Percentiles rank a stretch among this genome's conserved stretches.
These are phyloP conservation scores for Lyophyllum atratum DNA, from an alignment of 768 basidiomycete genomes.

Conservation along the genomic window DNA sequence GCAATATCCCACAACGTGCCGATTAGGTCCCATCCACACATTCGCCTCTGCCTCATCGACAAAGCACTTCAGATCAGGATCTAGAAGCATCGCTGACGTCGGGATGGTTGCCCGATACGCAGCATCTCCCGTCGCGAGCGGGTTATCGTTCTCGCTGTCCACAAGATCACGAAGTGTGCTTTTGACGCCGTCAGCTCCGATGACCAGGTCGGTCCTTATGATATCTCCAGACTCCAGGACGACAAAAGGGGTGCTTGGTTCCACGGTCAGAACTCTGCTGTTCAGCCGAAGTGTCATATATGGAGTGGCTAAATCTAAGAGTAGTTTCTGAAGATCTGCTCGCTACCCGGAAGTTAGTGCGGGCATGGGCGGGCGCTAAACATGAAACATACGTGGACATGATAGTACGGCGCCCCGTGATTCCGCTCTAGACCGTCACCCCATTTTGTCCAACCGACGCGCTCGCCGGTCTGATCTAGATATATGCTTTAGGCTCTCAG, in stretches of 20 bases:
- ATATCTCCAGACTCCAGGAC: slow-evolving; percentile 44
- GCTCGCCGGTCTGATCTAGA: slow-evolving; percentile 31
- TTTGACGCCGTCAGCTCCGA: slow-evolving; percentile 54
- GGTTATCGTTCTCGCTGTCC: slow-evolving; percentile 46
- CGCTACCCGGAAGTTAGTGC: slow-evolving; percentile 33
- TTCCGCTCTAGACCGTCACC: slow-evolving; percentile 28
- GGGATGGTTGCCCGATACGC: slow-evolving; percentile 61
- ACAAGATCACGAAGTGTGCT: slow-evolving; percentile 49
- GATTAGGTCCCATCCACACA: slow-evolving; percentile 58
- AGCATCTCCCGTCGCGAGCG: slow-evolving; percentile 60
- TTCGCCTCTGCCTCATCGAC: slow-evolving; percentile 55
- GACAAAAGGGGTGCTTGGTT: slow-evolving; percentile 19
- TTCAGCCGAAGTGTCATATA: slow-evolving; percentile 37
- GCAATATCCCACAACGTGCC: slow-evolving; percentile 38
- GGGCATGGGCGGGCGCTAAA: slow-evolving; percentile 17
- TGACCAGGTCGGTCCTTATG: slow-evolving; percentile 44
- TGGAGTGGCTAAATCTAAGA: slow-evolving; percentile 31
- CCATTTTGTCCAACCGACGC: slow-evolving; percentile 28
- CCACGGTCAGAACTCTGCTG: slow-evolving; percentile 15
- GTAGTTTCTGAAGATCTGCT: slow-evolving; percentile 47
- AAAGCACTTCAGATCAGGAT: slow-evolving; percentile 52
- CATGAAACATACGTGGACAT: slow-evolving; percentile 31
- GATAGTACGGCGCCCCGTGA: slow-evolving; percentile 35
- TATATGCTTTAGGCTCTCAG: neutral
- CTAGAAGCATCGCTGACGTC: slow-evolving; percentile 42